Percentiles rank a stretch among this genome's conserved stretches.
Conservation (phyloP, 148 eudicot species). For the Vaccinium vitisidaea region DNA sequence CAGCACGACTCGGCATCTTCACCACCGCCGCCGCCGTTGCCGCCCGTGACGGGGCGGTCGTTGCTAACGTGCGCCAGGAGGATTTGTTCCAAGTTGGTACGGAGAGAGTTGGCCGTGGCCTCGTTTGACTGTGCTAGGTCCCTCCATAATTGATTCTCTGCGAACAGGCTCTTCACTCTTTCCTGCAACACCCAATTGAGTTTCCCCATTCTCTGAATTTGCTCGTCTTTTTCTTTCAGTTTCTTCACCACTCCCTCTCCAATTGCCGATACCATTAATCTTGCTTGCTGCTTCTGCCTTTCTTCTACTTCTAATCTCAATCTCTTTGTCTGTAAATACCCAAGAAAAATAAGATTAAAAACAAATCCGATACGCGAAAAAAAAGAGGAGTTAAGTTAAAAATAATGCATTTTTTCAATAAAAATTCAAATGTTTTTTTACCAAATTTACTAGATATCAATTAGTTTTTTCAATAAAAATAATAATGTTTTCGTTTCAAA, state of each 20-base stretch:
- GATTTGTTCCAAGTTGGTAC: constrained; percentile 30
- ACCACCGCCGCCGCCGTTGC: constrained; percentile 9
- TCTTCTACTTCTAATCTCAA: constrained; percentile 33
- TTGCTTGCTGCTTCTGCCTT: constrained; percentile 33
- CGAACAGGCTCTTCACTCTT: constrained; percentile 24
- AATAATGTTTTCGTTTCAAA: too few relatives aligned
- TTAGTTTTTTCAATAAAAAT: too few relatives aligned
- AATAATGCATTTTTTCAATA: too few relatives aligned
- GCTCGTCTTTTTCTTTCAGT: constrained; percentile 35
- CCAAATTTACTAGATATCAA: too few relatives aligned
- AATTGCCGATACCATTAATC: constrained; percentile 21
- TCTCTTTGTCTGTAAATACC: constrained; percentile 28
- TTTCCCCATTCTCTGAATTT: constrained; percentile 28
- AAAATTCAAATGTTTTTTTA: too few relatives aligned
- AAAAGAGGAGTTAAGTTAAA: too few relatives aligned
- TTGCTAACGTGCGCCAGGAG: constrained; percentile 26
- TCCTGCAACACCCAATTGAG: constrained; percentile 30
- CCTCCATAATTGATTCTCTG: constrained; percentile 30
- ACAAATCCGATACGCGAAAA: neutral
- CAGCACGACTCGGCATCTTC: constrained; percentile 40
- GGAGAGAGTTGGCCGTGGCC: constrained; percentile 37
- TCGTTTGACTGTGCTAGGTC: constrained; percentile 37
- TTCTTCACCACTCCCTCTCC: constrained; percentile 28
- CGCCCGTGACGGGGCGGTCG: constrained; percentile 10
- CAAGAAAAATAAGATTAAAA: neutral